A percentile compares a stretch with the other conserved stretches of the same genome.
These are phyloP conservation scores for Fusarium chuoi DNA, from an alignment of 2,329 filamentous ascomycete genomes.

Conservation along the genomic window DNA sequence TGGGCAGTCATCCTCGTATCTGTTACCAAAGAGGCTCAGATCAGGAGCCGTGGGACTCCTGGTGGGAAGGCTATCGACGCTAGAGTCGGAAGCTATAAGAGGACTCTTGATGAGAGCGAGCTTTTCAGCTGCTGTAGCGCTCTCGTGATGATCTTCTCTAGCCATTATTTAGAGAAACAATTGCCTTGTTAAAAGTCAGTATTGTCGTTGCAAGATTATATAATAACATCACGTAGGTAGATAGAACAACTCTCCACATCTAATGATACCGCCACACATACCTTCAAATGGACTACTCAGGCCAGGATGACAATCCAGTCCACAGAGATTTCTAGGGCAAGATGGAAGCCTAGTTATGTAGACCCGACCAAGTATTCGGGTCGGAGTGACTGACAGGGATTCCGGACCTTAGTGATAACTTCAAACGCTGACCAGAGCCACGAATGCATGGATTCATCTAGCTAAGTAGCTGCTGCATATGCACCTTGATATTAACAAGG, in stretches of 20 bases:
- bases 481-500: not conserved
- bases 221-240: no score
- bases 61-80: constrained; percentile 1
- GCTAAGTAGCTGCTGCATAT: not conserved
- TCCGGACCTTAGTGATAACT: not conserved
- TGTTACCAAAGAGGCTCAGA: constrained; percentile 40
- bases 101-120: constrained; percentile 49
- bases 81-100: constrained; percentile 34
- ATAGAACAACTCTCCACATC: not conserved
- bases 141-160: constrained; percentile 1
- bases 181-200: not conserved
- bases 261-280: not conserved
- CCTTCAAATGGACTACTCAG: not conserved
- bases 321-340: not conserved
- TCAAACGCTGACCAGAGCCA: not conserved
- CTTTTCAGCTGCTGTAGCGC: constrained; percentile 35
- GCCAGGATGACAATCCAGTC: not conserved
- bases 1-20: constrained; percentile 38
- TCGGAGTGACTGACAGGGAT: not conserved
- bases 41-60: constrained; percentile 19
- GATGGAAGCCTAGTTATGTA: not conserved
- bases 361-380: not conserved
- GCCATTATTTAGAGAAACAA: constrained; percentile 28
- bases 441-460: not conserved
- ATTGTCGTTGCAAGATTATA: not conserved